A percentile compares a stretch with the other conserved stretches of the same genome.
Conservation (phyloP, 176 grass and related monocot genomes). For the Musa beccarii region DNA sequence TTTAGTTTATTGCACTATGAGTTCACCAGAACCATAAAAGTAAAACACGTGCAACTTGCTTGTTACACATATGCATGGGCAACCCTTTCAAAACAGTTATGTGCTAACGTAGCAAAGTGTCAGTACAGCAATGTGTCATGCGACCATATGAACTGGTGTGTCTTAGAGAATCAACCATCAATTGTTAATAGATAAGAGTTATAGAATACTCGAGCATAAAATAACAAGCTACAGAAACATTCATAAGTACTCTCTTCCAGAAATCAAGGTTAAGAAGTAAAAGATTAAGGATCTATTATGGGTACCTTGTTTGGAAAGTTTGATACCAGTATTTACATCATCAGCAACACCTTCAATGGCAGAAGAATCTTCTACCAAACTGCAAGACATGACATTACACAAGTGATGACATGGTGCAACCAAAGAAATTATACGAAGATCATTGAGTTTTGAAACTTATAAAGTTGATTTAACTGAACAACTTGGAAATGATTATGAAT, state of each 20-base stretch:
- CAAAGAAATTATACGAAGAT: not conserved
- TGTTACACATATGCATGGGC: too few species aligned
- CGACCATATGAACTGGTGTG: too few species aligned
- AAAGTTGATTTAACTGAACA: not conserved
- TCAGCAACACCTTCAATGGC: not conserved
- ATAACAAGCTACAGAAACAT: not conserved
- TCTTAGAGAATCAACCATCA: not conserved
- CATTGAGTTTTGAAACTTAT: not conserved
- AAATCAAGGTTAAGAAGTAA: not conserved
- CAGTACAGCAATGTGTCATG: not conserved
- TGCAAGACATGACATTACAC: not conserved
- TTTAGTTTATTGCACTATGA: too few species aligned
- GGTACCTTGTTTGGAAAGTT: slow-evolving; percentile 23
- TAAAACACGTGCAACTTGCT: too few species aligned
- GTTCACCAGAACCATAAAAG: too few species aligned
- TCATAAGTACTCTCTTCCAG: not conserved
- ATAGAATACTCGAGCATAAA: not conserved
- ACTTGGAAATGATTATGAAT: not conserved
- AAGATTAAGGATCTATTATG: not conserved
- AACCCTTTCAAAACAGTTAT: not conserved
- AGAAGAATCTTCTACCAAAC: slow-evolving; percentile 23
- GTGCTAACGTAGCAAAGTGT: not conserved
- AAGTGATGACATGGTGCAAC: not conserved
- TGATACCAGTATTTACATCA: slow-evolving; percentile 1
- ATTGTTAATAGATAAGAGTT: not conserved